Conservation (phyloP, 2,329 filamentous ascomycete species). For the Laburnicola sp. region DNA sequence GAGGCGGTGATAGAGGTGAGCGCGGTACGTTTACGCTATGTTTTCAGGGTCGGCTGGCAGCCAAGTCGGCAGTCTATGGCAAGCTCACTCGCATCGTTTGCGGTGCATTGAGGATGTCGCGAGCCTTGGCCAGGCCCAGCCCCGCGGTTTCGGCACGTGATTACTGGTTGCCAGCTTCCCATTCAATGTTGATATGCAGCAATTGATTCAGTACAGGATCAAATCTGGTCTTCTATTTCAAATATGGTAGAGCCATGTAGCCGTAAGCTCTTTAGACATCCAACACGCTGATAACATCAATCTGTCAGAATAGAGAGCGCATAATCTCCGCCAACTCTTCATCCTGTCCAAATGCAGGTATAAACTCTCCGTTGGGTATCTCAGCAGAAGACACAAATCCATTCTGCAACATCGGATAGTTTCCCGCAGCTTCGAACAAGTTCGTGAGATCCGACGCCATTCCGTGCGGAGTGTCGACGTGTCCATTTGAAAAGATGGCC, state of each 20-base stretch:
- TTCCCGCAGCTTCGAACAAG: slow-evolving; percentile 65
- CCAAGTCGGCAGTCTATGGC: slow-evolving; percentile 6
- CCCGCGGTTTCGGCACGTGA: slow-evolving; percentile 17
- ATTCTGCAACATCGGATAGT: slow-evolving; percentile 49
- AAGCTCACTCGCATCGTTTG: slow-evolving; percentile 8
- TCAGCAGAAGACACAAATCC: slow-evolving; percentile 40
- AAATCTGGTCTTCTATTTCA: background rate
- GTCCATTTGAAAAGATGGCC: slow-evolving; percentile 51
- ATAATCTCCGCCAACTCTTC: slow-evolving; percentile 63
- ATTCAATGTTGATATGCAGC: background rate
- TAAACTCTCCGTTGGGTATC: slow-evolving; percentile 45
- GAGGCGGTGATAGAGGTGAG: background rate
- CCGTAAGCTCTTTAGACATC: too few species aligned
- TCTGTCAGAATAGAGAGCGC: slow-evolving; percentile 56
- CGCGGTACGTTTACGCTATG: slow-evolving; percentile 1
- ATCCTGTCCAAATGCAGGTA: slow-evolving; percentile 56
- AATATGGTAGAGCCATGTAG: too few species aligned
- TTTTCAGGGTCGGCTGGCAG: background rate
- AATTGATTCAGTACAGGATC: background rate
- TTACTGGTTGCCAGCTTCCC: background rate
- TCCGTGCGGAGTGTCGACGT: slow-evolving; percentile 58
- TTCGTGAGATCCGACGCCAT: slow-evolving; percentile 66
- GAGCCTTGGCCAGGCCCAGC: slow-evolving; percentile 14
- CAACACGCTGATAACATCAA: background rate
- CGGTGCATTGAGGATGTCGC: slow-evolving; percentile 15